Conservation (phyloP, 805 yeast genomes). For the Monosporozyma yasuniensis region DNA sequence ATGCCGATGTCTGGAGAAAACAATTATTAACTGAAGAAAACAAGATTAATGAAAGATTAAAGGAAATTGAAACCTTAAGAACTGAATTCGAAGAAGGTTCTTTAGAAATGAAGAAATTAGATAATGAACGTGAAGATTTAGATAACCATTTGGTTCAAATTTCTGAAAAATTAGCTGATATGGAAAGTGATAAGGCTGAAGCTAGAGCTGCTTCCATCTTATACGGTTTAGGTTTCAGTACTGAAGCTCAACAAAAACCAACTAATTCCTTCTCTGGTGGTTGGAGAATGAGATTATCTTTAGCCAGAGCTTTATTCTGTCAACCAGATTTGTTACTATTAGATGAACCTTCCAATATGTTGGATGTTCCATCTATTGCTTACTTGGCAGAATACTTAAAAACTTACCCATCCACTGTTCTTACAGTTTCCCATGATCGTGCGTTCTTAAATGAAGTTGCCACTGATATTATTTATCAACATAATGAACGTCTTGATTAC, state of each 20-base stretch:
- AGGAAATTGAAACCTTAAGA: slow-evolving; percentile 63
- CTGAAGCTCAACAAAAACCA: slow-evolving; percentile 71
- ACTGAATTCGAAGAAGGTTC: slow-evolving; percentile 68
- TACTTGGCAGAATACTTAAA: slow-evolving; percentile 85
- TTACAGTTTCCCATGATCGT: slow-evolving; percentile 96
- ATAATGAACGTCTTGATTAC: slow-evolving; percentile 92
- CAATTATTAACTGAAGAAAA: slow-evolving; percentile 69
- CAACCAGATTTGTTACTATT: slow-evolving; percentile 86
- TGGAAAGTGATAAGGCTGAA: slow-evolving; percentile 97
- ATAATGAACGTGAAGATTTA: slow-evolving; percentile 83
- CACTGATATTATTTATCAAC: slow-evolving; percentile 96
- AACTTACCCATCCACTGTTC: slow-evolving; percentile 81
- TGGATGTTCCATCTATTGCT: slow-evolving; percentile 98
- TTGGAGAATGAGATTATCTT: slow-evolving; percentile 99
- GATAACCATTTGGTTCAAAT: slow-evolving; percentile 71
- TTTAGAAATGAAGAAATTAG: slow-evolving; percentile 66
- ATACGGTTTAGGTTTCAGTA: slow-evolving; percentile 87
- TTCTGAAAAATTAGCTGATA: slow-evolving; percentile 73
- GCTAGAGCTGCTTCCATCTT: slow-evolving; percentile 91
- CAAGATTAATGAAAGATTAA: slow-evolving; percentile 62
- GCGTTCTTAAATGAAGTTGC: slow-evolving; percentile 96
- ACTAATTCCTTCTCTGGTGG: slow-evolving; percentile 97
- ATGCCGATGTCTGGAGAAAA: slow-evolving; percentile 99
- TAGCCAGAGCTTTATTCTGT: slow-evolving; percentile 96
- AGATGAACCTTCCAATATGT: slow-evolving; percentile 99